phyloP scores from a whole-genome alignment of 1,284 basidiomycete genomes.

The Hemileccinum hortonii region DNA sequence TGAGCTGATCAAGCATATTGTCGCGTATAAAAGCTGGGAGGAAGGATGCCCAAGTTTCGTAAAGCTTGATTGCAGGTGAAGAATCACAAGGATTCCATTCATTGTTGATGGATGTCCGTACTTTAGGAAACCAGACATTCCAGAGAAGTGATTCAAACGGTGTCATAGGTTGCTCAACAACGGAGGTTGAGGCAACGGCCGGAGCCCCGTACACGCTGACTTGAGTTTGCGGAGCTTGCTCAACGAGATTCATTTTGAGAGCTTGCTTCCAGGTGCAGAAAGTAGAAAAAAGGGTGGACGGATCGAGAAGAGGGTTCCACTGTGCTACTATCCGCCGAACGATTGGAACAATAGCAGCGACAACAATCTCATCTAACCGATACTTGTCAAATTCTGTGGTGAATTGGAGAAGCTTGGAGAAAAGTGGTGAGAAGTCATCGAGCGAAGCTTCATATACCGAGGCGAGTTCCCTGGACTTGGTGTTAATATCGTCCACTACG shows the following conservation, averaged over 20 bases:
- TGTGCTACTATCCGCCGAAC: constrained; percentile 64
- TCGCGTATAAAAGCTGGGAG: constrained; percentile 90
- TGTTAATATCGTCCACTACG: constrained; percentile 67
- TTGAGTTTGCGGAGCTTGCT: constrained; percentile 44
- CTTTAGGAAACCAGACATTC: constrained; percentile 91
- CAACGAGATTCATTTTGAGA: constrained; percentile 53
- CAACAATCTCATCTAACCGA: constrained; percentile 85
- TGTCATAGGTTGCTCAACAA: constrained; percentile 76
- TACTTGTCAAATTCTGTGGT: constrained; percentile 78
- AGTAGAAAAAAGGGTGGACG: constrained; percentile 57
- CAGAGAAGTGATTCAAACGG: constrained; percentile 93
- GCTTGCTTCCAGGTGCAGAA: constrained; percentile 72
- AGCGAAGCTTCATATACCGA: constrained; percentile 68
- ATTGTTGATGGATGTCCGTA: constrained; percentile 91
- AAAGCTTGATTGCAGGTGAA: constrained; percentile 74
- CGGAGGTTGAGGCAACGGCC: constrained; percentile 29
- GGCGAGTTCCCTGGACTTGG: constrained; percentile 61
- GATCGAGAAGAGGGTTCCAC: constrained; percentile 76
- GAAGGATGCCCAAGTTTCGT: constrained; percentile 86
- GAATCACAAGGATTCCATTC: constrained; percentile 83
- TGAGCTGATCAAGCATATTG: constrained; percentile 93
- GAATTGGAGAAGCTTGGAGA: constrained; percentile 74
- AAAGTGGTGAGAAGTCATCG: constrained; percentile 66
- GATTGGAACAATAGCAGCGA: constrained; percentile 83
- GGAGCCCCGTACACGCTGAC: constrained; percentile 59